Evolutionary conservation across 2,329 filamentous ascomycete genomes (phyloP), one percentile per base, ranked within the genome.

Genomic region (Colletotrichum noveboracense): DNA sequence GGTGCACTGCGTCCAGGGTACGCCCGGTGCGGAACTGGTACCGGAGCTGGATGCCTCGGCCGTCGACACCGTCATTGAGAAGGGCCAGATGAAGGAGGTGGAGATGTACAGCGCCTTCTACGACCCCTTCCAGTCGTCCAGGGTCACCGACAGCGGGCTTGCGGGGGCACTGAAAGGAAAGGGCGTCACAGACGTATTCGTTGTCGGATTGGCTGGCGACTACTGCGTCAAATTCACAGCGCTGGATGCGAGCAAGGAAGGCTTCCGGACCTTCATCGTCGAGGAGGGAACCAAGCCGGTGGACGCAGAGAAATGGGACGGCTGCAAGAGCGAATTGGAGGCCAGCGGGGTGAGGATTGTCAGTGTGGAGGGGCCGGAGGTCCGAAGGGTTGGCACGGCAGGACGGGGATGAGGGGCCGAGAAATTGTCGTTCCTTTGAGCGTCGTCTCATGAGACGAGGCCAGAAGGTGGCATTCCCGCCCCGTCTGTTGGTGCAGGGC

Each of bases 71-170:
- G 87, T 95, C 32, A 86, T 98, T 16, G 90, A 94, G 79, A 99
- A 99, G 87, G 97, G 97, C 13, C 90, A 88, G 81, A 89, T 95
- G 81, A 83, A 88, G 60, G 87, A 90, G 60, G 91, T 98, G 3
- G 97, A 99, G 85, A 98, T 98, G 94, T 98, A 98, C 85, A 96
- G 94, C 77, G 96, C 94, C 1, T 98, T 99, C 80, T 93, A 93
- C 76, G 94, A 96, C 81, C 94, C 95, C 0, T 96, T 98, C 80
- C 85, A 85, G 52, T 88, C 88, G 7, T 92, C 92, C 2, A 86
- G 85, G 36, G 87, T 94, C 16, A 87, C 86, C 30, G 91, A 93
- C 80, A 93, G 91, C 80, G 92, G 93, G 16, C 86, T 98, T 30
- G 89, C 89, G 2, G 85, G 81, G 2, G 81, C 87, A 64, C 83